Evolutionary conservation across 2,329 filamentous ascomycete genomes (phyloP).

Genomic region (Dichotomopilus funicola): DNA sequence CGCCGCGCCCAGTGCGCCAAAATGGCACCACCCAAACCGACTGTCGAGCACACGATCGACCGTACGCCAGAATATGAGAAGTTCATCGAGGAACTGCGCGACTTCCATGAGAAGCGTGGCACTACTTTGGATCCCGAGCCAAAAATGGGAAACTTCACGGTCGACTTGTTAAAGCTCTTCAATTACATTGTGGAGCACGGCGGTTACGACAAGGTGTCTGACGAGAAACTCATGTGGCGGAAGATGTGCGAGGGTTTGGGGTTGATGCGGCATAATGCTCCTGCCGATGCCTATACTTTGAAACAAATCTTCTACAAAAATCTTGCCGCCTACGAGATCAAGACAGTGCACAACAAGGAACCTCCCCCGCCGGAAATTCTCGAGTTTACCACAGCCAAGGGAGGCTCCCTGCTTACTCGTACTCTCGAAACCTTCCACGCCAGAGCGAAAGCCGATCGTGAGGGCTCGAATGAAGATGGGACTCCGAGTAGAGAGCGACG

Average conservation of each 20-base stretch:
- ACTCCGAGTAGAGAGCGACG: constrained; percentile 50
- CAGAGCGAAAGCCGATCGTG: constrained; percentile 38
- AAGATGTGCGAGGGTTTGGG: constrained; percentile 71
- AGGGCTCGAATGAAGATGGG: constrained; percentile 54
- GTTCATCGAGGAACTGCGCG: constrained; percentile 66
- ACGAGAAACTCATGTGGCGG: constrained; percentile 81
- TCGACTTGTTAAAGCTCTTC: constrained; percentile 75
- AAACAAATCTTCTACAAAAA: constrained; percentile 90
- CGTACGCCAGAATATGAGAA: constrained; percentile 66
- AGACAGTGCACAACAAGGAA: constrained; percentile 67
- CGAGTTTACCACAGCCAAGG: constrained; percentile 80
- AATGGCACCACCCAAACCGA: constrained; percentile 31
- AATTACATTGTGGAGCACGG: constrained; percentile 69
- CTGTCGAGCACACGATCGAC: constrained; percentile 41
- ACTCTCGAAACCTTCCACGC: constrained; percentile 68
- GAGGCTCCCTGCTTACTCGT: constrained; percentile 69
- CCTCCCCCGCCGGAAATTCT: constrained; percentile 84
- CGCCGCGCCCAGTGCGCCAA: constrained; percentile 20
- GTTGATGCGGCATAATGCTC: constrained; percentile 65
- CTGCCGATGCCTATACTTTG: constrained; percentile 77
- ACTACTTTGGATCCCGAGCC: constrained; percentile 74
- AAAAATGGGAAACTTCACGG: constrained; percentile 67
- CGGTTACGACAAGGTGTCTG: constrained; percentile 79
- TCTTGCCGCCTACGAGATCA: constrained; percentile 80
- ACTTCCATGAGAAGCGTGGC: constrained; percentile 72